Evolutionary conservation across 164 flowering plant genomes (phyloP), one percentile per base, ranked within the genome.

Genomic region (Tetracentron sinense): DNA sequence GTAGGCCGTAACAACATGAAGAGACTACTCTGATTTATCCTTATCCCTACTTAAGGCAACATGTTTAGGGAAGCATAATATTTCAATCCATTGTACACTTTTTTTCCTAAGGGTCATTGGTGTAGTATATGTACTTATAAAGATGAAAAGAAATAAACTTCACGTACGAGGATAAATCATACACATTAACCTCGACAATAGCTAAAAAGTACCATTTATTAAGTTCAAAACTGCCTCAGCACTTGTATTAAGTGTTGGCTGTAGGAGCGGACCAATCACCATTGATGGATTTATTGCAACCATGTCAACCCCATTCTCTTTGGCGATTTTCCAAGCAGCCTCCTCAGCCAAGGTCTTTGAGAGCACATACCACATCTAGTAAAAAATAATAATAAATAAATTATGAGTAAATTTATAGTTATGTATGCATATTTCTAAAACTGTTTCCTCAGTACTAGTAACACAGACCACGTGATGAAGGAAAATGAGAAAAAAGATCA

Each of bases 341-440:
- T 75, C 83, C 69, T 81, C 85, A 38, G 85, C 82, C 68, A 81
- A 75, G 27, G 84, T 82, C 72, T 82, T 82, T 38, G 86, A 80
- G 22, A 80, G 75, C 10, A 73, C 25, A 64, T 82, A 82, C 86
- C 83, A 82, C n/a, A 20, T 14, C 86, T 82, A 71, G n/a, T 47
- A 56, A 44, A 63, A 48, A 15, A 33, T 56, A 49, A 38, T 44
- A 49, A 29, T 48, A 47, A 26, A 50, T 23, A 20, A 4, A 31
- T 21, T 21, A 56, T 26, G 30, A 42, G 47, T 21, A 61, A 4
- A 48, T 8, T 38, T 8, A 8, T 10, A 38, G 44, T 38, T 1
- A 1, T n/a, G 17, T 19, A 46, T 16, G 16, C 20, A 65, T 2
- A 38, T 59, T 16, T 4, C 8, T 54, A 76, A 1, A 38, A 38